phyloP scores from a whole-genome alignment of 106 monocot genomes.

The Chionographis japonica region DNA sequence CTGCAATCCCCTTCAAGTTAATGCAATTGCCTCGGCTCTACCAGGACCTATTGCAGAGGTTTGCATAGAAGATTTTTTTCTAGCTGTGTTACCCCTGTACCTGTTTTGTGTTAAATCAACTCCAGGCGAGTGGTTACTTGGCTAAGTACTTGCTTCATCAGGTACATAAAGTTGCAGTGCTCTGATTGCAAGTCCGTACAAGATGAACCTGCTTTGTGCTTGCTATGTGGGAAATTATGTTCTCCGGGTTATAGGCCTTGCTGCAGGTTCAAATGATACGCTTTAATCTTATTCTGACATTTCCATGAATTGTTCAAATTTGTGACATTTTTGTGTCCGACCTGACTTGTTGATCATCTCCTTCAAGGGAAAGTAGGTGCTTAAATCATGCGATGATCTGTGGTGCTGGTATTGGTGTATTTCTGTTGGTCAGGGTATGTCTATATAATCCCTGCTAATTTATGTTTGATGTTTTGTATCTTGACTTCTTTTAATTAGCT shows the following conservation, averaged over 20 bases:
- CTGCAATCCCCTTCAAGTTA: constrained; percentile 86
- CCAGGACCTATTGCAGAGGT: constrained; percentile 88
- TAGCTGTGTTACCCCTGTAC: no score
- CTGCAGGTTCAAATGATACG: constrained; percentile 47
- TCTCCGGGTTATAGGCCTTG: constrained; percentile 58
- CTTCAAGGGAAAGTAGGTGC: constrained; percentile 57
- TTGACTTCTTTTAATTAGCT: not conserved
- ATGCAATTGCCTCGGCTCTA: constrained; percentile 73
- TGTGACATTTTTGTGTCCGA: not conserved
- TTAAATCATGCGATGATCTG: constrained; percentile 64
- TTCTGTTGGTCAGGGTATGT: constrained; percentile 80
- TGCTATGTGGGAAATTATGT: constrained; percentile 85
- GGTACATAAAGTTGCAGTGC: constrained; percentile 72
- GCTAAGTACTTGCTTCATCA: constrained; percentile 13
- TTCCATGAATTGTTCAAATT: not conserved
- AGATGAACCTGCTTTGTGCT: constrained; percentile 75
- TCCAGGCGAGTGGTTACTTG: not conserved
- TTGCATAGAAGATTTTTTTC: not conserved
- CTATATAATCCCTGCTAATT: not conserved
- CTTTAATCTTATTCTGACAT: not conserved
- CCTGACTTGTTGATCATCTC: constrained; percentile 2
- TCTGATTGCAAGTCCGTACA: constrained; percentile 48
- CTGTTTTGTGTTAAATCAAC: not conserved
- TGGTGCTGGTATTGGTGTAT: constrained; percentile 91
- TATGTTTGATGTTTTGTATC: not conserved